Evolutionary conservation across 306 rosid species (phyloP).

Genomic region (Carpinus viminea): DNA sequence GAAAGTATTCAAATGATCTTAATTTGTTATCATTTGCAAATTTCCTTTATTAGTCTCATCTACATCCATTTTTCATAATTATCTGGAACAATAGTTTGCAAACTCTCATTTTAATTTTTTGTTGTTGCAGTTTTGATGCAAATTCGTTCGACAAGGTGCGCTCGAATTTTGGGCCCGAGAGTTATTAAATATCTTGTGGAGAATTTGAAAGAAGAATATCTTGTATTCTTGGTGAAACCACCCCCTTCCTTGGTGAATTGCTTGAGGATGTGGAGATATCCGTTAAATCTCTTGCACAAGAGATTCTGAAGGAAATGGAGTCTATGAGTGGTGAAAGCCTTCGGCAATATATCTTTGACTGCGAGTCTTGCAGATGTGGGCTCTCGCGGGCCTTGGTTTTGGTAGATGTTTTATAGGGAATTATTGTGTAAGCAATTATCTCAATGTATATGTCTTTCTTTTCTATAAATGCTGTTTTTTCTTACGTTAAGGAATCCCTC

Average conservation of each 20-base stretch:
- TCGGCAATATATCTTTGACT: slow-evolving; percentile 51
- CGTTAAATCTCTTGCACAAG: slow-evolving; percentile 84
- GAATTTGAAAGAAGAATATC: slow-evolving; percentile 82
- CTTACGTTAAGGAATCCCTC: neutral
- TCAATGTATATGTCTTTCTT: neutral
- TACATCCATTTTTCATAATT: neutral
- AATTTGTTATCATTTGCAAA: no score
- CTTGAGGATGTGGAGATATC: slow-evolving; percentile 87
- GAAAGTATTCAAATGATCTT: no score
- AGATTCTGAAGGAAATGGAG: slow-evolving; percentile 79
- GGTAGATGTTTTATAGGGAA: neutral
- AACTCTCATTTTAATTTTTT: slow-evolving; percentile 4
- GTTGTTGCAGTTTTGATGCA: slow-evolving; percentile 76
- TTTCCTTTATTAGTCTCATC: no score
- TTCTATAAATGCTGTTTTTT: neutral
- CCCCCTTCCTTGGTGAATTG: slow-evolving; percentile 90
- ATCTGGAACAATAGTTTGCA: neutral
- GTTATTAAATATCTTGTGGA: slow-evolving; percentile 68
- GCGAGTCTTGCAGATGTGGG: neutral
- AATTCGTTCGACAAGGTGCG: slow-evolving; percentile 69
- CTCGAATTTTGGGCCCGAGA: slow-evolving; percentile 78
- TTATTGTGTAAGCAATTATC: neutral
- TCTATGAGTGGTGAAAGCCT: slow-evolving; percentile 76
- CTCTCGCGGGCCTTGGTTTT: neutral
- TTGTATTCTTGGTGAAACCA: slow-evolving; percentile 78